Evolutionary conservation across 345 rosid genomes (phyloP).

Genomic region (Rubroshorea leprosula): DNA sequence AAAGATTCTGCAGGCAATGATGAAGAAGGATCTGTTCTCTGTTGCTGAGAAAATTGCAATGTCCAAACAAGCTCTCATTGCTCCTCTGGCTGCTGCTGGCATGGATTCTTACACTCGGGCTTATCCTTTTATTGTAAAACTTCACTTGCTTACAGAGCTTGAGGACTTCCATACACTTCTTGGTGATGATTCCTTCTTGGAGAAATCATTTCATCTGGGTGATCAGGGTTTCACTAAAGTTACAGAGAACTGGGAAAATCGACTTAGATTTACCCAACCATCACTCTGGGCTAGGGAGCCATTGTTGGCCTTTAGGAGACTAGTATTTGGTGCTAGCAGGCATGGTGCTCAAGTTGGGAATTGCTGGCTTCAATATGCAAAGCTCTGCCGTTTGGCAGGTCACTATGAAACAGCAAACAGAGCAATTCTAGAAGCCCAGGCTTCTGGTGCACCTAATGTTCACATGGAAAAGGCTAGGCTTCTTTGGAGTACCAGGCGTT

Average conservation of each 20-base stretch:
- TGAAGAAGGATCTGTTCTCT: slow-evolving; percentile 75
- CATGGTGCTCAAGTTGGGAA: slow-evolving; percentile 88
- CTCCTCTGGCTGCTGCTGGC: slow-evolving; percentile 99
- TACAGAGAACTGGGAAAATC: slow-evolving; percentile 76
- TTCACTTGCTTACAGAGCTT: slow-evolving; percentile 77
- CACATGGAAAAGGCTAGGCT: slow-evolving; percentile 96
- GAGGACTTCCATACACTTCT: slow-evolving; percentile 80
- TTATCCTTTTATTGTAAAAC: slow-evolving; percentile 88
- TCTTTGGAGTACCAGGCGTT: slow-evolving; percentile 82
- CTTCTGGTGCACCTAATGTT: slow-evolving; percentile 83
- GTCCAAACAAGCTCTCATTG: slow-evolving; percentile 89
- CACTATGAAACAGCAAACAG: slow-evolving; percentile 92
- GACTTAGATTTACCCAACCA: slow-evolving; percentile 85
- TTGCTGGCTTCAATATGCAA: slow-evolving; percentile 97
- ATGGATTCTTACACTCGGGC: slow-evolving; percentile 95
- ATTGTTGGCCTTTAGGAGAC: slow-evolving; percentile 79
- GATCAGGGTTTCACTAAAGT: slow-evolving; percentile 54
- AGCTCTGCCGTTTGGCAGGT: slow-evolving; percentile 96
- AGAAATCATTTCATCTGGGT: slow-evolving; percentile 52
- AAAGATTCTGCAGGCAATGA: slow-evolving; percentile 87
- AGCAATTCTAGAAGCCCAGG: slow-evolving; percentile 91
- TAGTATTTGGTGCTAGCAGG: slow-evolving; percentile 75
- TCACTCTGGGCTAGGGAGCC: slow-evolving; percentile 98
- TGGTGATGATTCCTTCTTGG: slow-evolving; percentile 71
- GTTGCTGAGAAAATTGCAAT: slow-evolving; percentile 76